phyloP scores from a whole-genome alignment of 257 asterid species.

The Eustoma russellianum region DNA sequence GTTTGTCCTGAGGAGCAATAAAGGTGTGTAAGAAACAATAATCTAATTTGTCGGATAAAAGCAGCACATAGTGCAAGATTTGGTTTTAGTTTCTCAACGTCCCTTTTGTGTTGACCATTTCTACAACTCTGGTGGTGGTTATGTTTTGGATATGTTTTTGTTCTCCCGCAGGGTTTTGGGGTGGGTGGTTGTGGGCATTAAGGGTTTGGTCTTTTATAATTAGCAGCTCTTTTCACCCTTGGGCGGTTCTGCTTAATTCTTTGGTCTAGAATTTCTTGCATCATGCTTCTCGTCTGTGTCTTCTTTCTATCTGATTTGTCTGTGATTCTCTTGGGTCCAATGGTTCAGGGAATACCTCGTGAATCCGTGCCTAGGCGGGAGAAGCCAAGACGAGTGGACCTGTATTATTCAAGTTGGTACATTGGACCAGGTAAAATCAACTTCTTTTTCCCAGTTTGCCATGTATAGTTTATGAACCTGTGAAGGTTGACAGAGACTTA shows the following conservation, averaged over 20 bases:
- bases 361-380: constrained; percentile 55
- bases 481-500: neutral
- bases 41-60: no score
- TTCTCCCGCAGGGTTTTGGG: no score
- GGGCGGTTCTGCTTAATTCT: neutral
- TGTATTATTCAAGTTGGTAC: constrained; percentile 83
- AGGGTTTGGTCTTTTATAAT: neutral
- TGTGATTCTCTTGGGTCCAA: constrained; percentile 9
- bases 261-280: neutral
- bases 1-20: no score
- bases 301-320: neutral
- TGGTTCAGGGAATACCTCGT: constrained; percentile 65
- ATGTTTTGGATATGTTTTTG: no score
- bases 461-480: neutral
- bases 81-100: no score
- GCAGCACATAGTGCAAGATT: no score
- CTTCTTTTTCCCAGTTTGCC: neutral
- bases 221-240: neutral
- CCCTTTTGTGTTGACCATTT: no score
- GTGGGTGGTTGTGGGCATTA: neutral
- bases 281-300: neutral
- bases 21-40: no score
- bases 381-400: constrained; percentile 84
- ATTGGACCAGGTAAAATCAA: constrained; percentile 61
- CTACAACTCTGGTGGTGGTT: no score